phyloP scores from a whole-genome alignment of 768 basidiomycete genomes.

The Auricularia cornea region DNA sequence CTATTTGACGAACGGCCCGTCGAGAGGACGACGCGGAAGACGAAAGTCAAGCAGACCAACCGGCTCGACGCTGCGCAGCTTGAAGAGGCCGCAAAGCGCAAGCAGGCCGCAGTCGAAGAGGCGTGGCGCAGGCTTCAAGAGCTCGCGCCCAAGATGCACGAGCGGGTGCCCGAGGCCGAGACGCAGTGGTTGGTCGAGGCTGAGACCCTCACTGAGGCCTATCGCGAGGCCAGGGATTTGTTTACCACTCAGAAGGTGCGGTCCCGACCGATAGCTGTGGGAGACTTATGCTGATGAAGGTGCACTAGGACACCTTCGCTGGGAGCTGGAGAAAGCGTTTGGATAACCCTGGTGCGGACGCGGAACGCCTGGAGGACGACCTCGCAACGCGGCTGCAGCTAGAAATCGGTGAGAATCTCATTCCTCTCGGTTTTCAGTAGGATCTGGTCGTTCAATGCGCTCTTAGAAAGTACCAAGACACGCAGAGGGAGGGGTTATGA shows the following conservation, averaged over 20 bases:
- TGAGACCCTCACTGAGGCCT: slow-evolving; percentile 79
- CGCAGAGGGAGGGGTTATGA: slow-evolving; percentile 31
- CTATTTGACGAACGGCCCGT: slow-evolving; percentile 46
- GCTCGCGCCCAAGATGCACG: slow-evolving; percentile 50
- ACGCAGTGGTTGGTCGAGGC: slow-evolving; percentile 78
- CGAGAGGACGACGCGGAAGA: slow-evolving; percentile 28
- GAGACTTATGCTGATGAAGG: no score
- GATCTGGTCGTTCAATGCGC: neutral
- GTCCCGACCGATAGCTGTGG: neutral
- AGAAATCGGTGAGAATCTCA: slow-evolving; percentile 52
- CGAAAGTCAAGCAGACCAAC: slow-evolving; percentile 28
- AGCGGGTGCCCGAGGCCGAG: slow-evolving; percentile 41
- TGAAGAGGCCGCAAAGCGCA: slow-evolving; percentile 52
- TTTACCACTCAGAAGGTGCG: slow-evolving; percentile 73
- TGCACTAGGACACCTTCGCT: no score
- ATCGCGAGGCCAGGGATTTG: slow-evolving; percentile 75
- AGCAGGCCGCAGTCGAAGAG: slow-evolving; percentile 53
- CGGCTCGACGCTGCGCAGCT: slow-evolving; percentile 52
- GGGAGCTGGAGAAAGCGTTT: neutral
- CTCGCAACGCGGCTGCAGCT: slow-evolving; percentile 73
- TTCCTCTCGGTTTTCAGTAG: neutral
- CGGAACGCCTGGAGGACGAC: slow-evolving; percentile 56
- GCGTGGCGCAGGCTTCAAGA: slow-evolving; percentile 55
- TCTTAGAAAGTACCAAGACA: slow-evolving; percentile 49
- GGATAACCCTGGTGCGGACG: slow-evolving; percentile 12